A percentile compares a stretch with the other conserved stretches of the same genome.
phyloP scores from a whole-genome alignment of 805 yeast genomes.

The Kodamaea restingae region DNA sequence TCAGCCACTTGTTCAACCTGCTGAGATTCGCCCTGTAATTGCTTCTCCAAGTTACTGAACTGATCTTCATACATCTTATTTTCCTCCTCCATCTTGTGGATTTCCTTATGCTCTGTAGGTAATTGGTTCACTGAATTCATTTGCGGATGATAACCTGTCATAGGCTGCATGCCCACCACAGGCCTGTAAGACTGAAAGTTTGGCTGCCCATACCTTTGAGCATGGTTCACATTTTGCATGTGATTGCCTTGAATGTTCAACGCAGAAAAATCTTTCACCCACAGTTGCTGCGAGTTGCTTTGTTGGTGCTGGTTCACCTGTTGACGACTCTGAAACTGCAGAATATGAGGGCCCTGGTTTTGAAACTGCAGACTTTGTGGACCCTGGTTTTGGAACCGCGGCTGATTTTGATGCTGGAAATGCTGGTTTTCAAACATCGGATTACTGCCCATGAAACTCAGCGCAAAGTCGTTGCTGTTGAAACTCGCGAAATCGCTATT shows the following conservation, averaged over 20 bases:
- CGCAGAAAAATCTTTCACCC: constrained; percentile 31
- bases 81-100: constrained; percentile 25
- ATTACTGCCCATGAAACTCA: constrained; percentile 10
- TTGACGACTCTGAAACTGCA: not conserved
- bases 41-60: constrained; percentile 30
- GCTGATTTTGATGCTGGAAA: constrained; percentile 7
- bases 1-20: constrained; percentile 5
- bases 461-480: constrained; percentile 17
- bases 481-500: constrained; percentile 40
- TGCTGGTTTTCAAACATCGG: constrained; percentile 7
- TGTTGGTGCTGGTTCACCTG: constrained; percentile 8
- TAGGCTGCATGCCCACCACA: not conserved
- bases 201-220: not conserved
- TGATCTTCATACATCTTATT: constrained; percentile 25
- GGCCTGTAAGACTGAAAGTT: not conserved
- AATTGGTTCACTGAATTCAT: constrained; percentile 1
- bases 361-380: not conserved
- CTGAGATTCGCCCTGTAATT: constrained; percentile 18
- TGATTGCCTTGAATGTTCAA: constrained; percentile 17
- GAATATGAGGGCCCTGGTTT: not conserved
- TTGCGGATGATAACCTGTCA: not conserved
- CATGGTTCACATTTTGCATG: constrained; percentile 19
- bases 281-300: constrained; percentile 9
- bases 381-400: not conserved
- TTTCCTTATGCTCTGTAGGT: constrained; percentile 25